Base-by-base conservation (phyloP, 2,329 filamentous ascomycete species). In the Cladosporium oxysporum region DNA sequence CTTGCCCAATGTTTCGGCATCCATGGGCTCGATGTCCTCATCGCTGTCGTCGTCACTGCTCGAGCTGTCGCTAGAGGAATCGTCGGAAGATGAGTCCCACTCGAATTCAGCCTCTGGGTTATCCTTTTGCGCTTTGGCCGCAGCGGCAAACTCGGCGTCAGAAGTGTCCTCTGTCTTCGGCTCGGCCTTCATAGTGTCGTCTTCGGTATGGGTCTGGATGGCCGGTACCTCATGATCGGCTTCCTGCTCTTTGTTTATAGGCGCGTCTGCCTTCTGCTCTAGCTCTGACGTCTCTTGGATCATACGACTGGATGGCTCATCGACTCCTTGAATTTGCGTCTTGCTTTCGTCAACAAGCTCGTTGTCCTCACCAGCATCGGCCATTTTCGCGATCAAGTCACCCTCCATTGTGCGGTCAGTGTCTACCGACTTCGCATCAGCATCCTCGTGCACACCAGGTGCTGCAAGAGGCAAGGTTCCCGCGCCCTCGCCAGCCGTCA, bases 1-100 rank as follows among this genome's bases (percentile, higher is more conserved):
- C 37, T 90, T 89, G 0, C 91, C 92, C 66, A 91, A 90, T 76
- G 96, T 93, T 73, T 93, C 92, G 2, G 93, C 87, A 63, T 89
- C 89, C 1, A 97, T 82, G 50, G 93, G 83, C 62, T 91, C 86
- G 72, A 92, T 92, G 33, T 86, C 86, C 41, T 83, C 83, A 62
- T 88, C 88, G 62, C 86, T 74, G 26, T 70, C 72, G n/a, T 69
- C 69, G 58, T 74, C 85, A 26, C 61, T 63, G 61, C 61, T 63
- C 1, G 84, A 86, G 66, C 86, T 85, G 65, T 87, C 84, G 44
- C 82, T 81, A 1, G 78, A 81, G 16, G 74, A 75, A 11, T 69
- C 70, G 64, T 78, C 76, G 33, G 74, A 76, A 33, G 75, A 76
- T 2, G 70, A 70, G 67, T 73, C 71, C 47, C 84, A 85, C 68